phyloP scores from a whole-genome alignment of 306 rosid genomes.

The Cucumis sativus region DNA sequence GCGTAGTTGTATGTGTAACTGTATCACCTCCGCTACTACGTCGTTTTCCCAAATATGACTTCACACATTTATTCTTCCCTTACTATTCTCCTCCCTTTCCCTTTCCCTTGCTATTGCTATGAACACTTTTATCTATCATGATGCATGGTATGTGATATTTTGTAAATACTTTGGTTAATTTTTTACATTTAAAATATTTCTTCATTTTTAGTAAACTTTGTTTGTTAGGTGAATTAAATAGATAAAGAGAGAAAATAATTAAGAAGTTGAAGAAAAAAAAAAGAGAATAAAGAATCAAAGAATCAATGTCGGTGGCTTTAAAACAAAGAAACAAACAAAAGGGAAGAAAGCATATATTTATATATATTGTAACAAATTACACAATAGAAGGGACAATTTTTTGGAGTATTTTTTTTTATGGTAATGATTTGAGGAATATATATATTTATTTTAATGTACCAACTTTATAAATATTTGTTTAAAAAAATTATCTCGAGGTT shows the following conservation, averaged over 20 bases:
- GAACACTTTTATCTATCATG: too few relatives aligned
- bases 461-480: not conserved
- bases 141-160: too few relatives aligned
- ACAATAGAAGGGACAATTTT: not conserved
- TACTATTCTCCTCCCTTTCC: not conserved
- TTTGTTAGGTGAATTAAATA: too few relatives aligned
- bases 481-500: not conserved
- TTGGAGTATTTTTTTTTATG: not conserved
- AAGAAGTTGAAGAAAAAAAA: not conserved
- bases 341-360: not conserved
- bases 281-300: not conserved
- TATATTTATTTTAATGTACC: not conserved
- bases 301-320: not conserved
- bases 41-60: not conserved
- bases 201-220: too few relatives aligned
- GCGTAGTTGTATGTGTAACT: not conserved
- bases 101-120: too few relatives aligned
- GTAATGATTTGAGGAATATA: not conserved
- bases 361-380: not conserved
- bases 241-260: too few relatives aligned
- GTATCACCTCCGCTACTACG: not conserved
- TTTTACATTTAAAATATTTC: too few relatives aligned
- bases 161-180: too few relatives aligned
- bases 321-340: not conserved
- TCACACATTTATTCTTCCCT: not conserved